Conservation (phyloP, 768 basidiomycete species). For the Serpula lacrymans region DNA sequence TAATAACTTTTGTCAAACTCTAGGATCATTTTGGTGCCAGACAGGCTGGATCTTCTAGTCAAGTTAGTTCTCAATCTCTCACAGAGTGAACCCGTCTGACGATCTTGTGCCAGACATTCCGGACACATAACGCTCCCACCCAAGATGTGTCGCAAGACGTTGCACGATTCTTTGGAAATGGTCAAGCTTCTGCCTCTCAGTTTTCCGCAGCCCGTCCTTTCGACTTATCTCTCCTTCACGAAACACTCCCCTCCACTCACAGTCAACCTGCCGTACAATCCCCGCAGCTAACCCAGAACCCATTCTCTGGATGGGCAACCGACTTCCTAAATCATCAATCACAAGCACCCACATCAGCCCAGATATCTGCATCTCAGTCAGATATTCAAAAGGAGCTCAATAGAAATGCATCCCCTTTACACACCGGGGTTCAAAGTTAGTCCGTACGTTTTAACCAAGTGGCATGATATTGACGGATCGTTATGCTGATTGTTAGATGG, state of each 20-base stretch:
- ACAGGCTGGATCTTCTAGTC: conserved; percentile 58
- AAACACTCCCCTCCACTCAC: conserved; percentile 32
- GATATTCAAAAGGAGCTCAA: conserved; percentile 12
- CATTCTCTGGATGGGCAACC: conserved; percentile 52
- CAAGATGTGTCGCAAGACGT: conserved; percentile 59
- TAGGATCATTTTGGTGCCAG: conserved; percentile 71
- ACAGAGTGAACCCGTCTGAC: conserved; percentile 3
- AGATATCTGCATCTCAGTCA: conserved; percentile 5
- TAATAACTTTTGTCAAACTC: conserved; percentile 3
- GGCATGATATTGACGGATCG: not conserved
- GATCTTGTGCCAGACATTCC: conserved; percentile 48
- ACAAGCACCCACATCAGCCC: not conserved
- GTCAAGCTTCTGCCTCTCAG: conserved; percentile 25
- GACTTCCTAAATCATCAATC: conserved; percentile 51
- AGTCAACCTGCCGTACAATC: conserved; percentile 9
- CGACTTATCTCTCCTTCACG: conserved; percentile 55
- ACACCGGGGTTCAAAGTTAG: conserved; percentile 16
- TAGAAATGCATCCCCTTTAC: too few species aligned
- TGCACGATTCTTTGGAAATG: conserved; percentile 59
- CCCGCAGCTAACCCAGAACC: conserved; percentile 17
- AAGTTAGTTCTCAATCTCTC: conserved; percentile 39
- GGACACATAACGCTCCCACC: conserved; percentile 44
- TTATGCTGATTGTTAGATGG: conserved; percentile 23
- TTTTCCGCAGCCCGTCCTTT: conserved; percentile 42
- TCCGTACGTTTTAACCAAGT: conserved; percentile 5